A percentile compares a stretch with the other conserved stretches of the same genome.
phyloP scores from a whole-genome alignment of 2,329 filamentous ascomycete genomes.

The Aaosphaeria pasadenensis region DNA sequence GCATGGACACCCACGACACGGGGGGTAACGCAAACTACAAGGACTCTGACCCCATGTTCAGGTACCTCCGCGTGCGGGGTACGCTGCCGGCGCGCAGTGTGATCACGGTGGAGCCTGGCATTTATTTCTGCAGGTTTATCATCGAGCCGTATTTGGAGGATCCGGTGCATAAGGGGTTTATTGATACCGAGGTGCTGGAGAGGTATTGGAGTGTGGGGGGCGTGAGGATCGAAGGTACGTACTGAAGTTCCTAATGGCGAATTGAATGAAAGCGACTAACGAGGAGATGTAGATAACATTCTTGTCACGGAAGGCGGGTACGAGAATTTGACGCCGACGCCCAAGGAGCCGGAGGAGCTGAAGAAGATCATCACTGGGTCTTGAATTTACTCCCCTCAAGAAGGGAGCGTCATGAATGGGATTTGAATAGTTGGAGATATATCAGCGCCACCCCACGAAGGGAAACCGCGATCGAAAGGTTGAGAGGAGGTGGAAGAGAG shows the following conservation, averaged over 20 bases:
- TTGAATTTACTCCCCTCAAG: constrained; percentile 1
- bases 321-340: constrained; percentile 79
- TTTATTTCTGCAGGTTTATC: constrained; percentile 73
- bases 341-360: constrained; percentile 69
- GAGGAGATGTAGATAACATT: constrained; percentile 62
- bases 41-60: constrained; percentile 81
- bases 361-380: constrained; percentile 54
- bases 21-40: constrained; percentile 49
- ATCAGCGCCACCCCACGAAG: too few species aligned
- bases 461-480: too few species aligned
- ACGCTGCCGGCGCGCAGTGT: constrained; percentile 74
- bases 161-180: constrained; percentile 59
- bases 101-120: constrained; percentile 91
- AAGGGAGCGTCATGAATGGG: too few species aligned
- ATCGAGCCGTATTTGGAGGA: constrained; percentile 67
- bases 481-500: too few species aligned
- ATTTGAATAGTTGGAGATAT: too few species aligned
- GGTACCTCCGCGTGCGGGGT: constrained; percentile 78
- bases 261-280: too few species aligned
- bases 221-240: constrained; percentile 80
- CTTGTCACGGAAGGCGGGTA: constrained; percentile 73
- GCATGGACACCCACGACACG: constrained; percentile 52
- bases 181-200: constrained; percentile 64
- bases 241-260: too few species aligned
- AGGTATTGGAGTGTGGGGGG: constrained; percentile 78